Base-by-base conservation (phyloP, 2,329 filamentous ascomycete species). In the Pezicula rhizophila region DNA sequence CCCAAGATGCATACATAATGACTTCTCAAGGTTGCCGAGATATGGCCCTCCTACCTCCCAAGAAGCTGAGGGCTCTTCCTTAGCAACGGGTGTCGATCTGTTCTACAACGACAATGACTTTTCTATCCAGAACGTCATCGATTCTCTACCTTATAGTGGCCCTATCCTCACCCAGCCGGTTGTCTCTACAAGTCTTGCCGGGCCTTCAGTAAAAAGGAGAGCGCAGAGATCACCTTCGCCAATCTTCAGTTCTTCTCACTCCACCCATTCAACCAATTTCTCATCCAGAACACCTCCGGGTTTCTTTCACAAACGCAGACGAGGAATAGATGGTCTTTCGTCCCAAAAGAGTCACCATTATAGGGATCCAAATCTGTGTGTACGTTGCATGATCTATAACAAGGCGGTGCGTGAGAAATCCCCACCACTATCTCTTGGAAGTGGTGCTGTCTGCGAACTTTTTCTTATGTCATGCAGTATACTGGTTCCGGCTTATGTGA, bases 401-500 rank as follows among this genome's bases (percentile, higher is more conserved):
- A n/a, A 42, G 25, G 20, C 20, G 25, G 40, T 42, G 26, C 11
- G 40, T 25, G 7, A 12, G 8, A 31, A 31, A 31, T 31, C 11
- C 28, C 28, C 28, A 31, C 8, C 28, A 31, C 28, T 11, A 31
- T 31, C 8, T 31, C 8, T 31, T 31, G 3, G 11, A 31, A 31
- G 28, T 12, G 28, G 28, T 31, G 8, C 11, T 31, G 8, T 4
- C 12, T 31, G 28, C 11, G 28, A 12, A 31, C 3, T 31, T 31
- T 31, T 12, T 31, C 28, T 31, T 12, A 31, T 31, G 28, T 12
- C 8, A 4, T 31, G 12, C 28, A 48, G 46, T 31, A 25, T n/a
- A 34, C 17, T 11, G n/a, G 20, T n/a, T 33, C 52, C 23, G 51
- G 50, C 15, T 48, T 55, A 25, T 55, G 52, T 26, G 46, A 50